A percentile compares a stretch with the other conserved stretches of the same genome.
Conservation (phyloP, 1,284 basidiomycete species). For the Afroboletus lepidellus region DNA sequence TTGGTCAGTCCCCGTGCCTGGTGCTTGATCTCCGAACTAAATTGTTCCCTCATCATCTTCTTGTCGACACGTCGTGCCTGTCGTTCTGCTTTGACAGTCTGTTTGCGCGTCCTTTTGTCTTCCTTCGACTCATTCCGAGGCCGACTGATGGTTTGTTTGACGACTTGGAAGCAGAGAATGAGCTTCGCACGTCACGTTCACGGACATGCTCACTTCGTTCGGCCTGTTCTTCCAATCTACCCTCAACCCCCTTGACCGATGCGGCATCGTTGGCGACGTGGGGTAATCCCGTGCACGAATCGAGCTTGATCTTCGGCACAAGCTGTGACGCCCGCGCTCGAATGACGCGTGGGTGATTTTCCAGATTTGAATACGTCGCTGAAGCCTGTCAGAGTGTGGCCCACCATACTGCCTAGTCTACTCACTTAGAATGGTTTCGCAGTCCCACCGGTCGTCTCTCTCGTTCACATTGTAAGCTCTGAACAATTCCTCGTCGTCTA, state of each 20-base stretch:
- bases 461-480: conserved; percentile 49
- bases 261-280: conserved; percentile 40
- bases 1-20: conserved; percentile 60
- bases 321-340: conserved; percentile 56
- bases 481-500: conserved; percentile 51
- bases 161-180: conserved; percentile 27
- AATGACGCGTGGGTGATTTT: conserved; percentile 90
- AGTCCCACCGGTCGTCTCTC: conserved; percentile 87
- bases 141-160: conserved; percentile 58
- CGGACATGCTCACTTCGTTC: conserved; percentile 25
- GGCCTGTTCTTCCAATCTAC: conserved; percentile 31
- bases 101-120: conserved; percentile 86
- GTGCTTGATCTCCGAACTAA: conserved; percentile 69
- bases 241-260: conserved; percentile 1
- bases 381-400: conserved; percentile 16
- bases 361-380: conserved; percentile 95
- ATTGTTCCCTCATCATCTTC: conserved; percentile 76
- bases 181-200: background rate
- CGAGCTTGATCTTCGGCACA: conserved; percentile 65
- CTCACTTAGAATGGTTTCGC: conserved; percentile 89
- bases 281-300: conserved; percentile 77
- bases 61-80: conserved; percentile 78
- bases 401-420: conserved; percentile 15
- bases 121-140: conserved; percentile 80
- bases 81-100: conserved; percentile 81